These are phyloP conservation scores for Tilletia setariae DNA, from an alignment of 1,284 basidiomycete species.

Conservation along the genomic window DNA sequence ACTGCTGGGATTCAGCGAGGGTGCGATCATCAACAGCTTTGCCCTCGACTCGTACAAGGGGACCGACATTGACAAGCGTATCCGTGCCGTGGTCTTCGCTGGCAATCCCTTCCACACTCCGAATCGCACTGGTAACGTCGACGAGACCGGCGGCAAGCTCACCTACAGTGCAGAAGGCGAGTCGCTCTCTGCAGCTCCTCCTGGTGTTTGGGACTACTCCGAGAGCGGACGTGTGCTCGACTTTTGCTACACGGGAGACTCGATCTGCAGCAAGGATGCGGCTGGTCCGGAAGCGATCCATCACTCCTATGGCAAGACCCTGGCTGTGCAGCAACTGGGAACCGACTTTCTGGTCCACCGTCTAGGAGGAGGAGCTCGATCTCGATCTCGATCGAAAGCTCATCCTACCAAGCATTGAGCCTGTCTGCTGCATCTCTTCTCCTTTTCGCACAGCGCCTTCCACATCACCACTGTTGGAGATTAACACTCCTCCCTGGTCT, in stretches of 20 bases:
- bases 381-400: too few relatives aligned
- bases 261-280: not conserved
- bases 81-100: not conserved
- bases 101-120: conserved; percentile 3
- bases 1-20: not conserved
- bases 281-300: not conserved
- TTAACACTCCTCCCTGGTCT: too few relatives aligned
- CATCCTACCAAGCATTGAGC: too few relatives aligned
- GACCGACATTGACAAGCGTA: not conserved
- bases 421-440: too few relatives aligned
- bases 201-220: not conserved
- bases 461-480: too few relatives aligned
- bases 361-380: not conserved
- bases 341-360: not conserved
- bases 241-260: not conserved
- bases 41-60: not conserved
- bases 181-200: not conserved
- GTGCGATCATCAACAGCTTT: not conserved
- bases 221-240: not conserved
- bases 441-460: too few relatives aligned
- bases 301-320: not conserved
- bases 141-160: not conserved
- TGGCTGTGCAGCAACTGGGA: not conserved
- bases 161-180: not conserved
- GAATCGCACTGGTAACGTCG: not conserved